Conservation (phyloP, 1,284 basidiomycete species). For the Rhodotorula sp. region DNA sequence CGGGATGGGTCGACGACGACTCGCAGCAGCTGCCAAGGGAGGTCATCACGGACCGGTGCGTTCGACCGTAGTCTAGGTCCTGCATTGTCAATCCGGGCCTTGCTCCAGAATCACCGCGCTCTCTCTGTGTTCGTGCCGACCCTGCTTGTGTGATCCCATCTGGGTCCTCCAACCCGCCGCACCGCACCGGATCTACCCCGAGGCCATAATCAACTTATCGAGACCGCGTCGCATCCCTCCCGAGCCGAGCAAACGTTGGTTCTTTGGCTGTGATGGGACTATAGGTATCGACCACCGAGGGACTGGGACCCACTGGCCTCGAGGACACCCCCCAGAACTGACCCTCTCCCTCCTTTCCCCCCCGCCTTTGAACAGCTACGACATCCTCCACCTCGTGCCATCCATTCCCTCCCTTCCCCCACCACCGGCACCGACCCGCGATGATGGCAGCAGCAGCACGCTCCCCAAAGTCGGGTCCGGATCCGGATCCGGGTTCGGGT, state of each 20-base stretch:
- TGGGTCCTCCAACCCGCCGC: neutral
- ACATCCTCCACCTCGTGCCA: constrained; percentile 32
- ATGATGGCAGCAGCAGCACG: neutral
- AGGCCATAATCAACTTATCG: no score
- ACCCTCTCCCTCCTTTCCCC: neutral
- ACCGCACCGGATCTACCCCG: neutral
- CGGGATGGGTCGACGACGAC: constrained; percentile 9
- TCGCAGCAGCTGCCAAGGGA: neutral
- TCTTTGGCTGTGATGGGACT: no score
- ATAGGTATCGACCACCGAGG: no score
- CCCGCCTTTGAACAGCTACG: constrained; percentile 25
- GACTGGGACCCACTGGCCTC: neutral
- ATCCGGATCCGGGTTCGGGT: no score
- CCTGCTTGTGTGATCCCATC: no score
- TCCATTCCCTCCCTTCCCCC: constrained; percentile 5
- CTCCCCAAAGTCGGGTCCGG: neutral
- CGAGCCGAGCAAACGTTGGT: no score
- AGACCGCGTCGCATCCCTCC: no score
- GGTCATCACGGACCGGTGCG: constrained; percentile 31
- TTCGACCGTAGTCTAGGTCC: neutral
- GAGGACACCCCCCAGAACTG: neutral
- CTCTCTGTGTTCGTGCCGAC: no score
- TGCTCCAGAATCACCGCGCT: no score
- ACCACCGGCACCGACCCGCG: neutral
- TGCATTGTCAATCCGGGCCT: neutral